A percentile compares a stretch with the other conserved stretches of the same genome.
These are phyloP conservation scores for Naganishia cerealis DNA, from an alignment of 1,284 basidiomycete species.

Conservation along the genomic window DNA sequence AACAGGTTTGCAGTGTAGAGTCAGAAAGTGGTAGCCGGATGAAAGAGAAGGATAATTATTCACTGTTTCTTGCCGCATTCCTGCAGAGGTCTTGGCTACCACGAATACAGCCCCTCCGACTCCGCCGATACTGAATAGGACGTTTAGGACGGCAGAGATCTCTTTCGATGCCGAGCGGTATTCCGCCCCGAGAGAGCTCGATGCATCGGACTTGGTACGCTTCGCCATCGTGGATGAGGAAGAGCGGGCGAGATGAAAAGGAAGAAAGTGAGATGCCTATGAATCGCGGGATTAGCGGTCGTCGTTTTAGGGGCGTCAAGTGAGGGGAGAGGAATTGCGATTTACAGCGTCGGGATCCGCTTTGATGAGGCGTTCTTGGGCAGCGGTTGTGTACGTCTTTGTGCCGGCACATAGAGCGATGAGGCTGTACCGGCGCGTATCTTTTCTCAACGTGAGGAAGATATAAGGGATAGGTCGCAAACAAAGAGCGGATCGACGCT, in stretches of 20 bases:
- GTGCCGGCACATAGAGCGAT: constrained; percentile 31
- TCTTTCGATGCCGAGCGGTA: constrained; percentile 29
- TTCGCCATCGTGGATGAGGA: not conserved
- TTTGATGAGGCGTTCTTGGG: constrained; percentile 26
- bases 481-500: not conserved
- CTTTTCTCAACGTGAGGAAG: constrained; percentile 5
- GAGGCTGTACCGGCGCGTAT: constrained; percentile 27
- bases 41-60: not conserved
- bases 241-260: not conserved
- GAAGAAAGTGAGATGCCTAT: constrained; percentile 15
- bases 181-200: constrained; percentile 16
- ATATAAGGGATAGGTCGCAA: not conserved
- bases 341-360: constrained; percentile 24
- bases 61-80: constrained; percentile 28
- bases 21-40: not conserved
- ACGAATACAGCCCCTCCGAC: constrained; percentile 29
- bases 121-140: constrained; percentile 32
- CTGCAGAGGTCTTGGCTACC: constrained; percentile 28
- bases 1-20: not conserved
- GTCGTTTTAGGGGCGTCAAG: no score
- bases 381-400: constrained; percentile 15
- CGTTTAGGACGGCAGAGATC: constrained; percentile 28
- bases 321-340: not conserved
- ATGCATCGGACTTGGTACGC: not conserved
- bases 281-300: not conserved